phyloP scores from a whole-genome alignment of 495 filamentous ascomycete genomes.

The Usnea hakonensis region DNA sequence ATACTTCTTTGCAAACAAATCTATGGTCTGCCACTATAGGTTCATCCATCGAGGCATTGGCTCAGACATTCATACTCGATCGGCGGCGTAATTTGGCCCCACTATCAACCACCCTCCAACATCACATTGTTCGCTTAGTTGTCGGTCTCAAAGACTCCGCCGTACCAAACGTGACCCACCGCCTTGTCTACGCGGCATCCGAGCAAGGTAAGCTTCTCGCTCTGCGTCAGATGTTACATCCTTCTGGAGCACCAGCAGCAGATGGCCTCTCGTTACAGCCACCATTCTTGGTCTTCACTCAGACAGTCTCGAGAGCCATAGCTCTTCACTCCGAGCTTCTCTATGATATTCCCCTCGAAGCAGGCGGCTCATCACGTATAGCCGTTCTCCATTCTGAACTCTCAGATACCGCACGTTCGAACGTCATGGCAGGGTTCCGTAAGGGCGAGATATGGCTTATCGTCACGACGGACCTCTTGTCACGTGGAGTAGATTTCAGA shows the following conservation, averaged over 20 bases:
- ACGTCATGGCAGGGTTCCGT: slow-evolving; percentile 82
- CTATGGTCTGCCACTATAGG: slow-evolving; percentile 97
- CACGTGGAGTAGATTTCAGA: slow-evolving; percentile 85
- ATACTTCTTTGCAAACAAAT: slow-evolving; percentile 57
- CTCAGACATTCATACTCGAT: slow-evolving; percentile 52
- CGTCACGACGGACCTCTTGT: slow-evolving; percentile 87
- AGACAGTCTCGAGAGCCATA: slow-evolving; percentile 82
- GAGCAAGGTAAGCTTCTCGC: slow-evolving; percentile 91
- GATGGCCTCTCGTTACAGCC: slow-evolving; percentile 58
- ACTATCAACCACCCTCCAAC: slow-evolving; percentile 16
- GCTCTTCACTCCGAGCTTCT: slow-evolving; percentile 83
- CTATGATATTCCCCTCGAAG: slow-evolving; percentile 86
- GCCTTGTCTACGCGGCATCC: slow-evolving; percentile 81
- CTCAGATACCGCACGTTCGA: slow-evolving; percentile 62
- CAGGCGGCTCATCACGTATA: slow-evolving; percentile 76
- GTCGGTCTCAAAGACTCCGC: slow-evolving; percentile 93
- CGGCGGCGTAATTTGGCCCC: slow-evolving; percentile 30
- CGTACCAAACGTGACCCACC: slow-evolving; percentile 82
- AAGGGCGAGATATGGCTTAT: slow-evolving; percentile 92
- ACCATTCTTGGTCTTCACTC: slow-evolving; percentile 89
- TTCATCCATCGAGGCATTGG: slow-evolving; percentile 77
- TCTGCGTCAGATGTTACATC: slow-evolving; percentile 84
- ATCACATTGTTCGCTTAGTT: slow-evolving; percentile 66
- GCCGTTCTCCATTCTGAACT: slow-evolving; percentile 86
- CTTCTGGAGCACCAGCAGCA: slow-evolving; percentile 43